phyloP scores from a whole-genome alignment of 2,329 filamentous ascomycete genomes.

The Fusarium sp. region DNA sequence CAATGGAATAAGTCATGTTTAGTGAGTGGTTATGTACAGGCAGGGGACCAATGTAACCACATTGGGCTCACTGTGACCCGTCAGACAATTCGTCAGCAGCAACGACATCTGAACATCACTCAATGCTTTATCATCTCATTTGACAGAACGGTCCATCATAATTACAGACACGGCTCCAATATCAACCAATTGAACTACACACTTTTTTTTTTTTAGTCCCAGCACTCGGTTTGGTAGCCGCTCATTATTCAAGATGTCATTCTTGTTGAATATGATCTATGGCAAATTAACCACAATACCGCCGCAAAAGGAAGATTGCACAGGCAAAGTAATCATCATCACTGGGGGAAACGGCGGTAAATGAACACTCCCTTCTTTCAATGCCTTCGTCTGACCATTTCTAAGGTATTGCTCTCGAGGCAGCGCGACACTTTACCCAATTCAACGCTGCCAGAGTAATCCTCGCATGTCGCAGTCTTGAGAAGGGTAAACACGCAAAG shows the following conservation, averaged over 20 bases:
- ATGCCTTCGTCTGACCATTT: not conserved
- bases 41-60: not conserved
- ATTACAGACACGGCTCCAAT: not conserved
- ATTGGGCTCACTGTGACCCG: not conserved
- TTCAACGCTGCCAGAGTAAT: constrained; percentile 55
- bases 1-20: not conserved
- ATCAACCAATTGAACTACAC: not conserved
- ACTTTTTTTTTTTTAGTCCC: not conserved
- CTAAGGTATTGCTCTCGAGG: constrained; percentile 55
- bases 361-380: not conserved
- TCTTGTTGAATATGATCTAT: constrained; percentile 10
- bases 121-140: not conserved
- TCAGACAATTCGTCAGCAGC: not conserved
- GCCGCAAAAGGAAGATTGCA: constrained; percentile 48
- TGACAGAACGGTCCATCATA: not conserved
- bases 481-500: constrained; percentile 55
- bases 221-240: not conserved
- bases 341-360: constrained; percentile 55
- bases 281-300: constrained; percentile 42
- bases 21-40: not conserved
- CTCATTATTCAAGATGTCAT: not conserved
- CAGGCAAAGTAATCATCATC: constrained; percentile 52
- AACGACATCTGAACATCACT: not conserved
- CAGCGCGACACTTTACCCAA: constrained; percentile 53
- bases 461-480: constrained; percentile 52